These are phyloP conservation scores for Quercus phellos DNA, from an alignment of 331 rosid species.

Conservation along the genomic window DNA sequence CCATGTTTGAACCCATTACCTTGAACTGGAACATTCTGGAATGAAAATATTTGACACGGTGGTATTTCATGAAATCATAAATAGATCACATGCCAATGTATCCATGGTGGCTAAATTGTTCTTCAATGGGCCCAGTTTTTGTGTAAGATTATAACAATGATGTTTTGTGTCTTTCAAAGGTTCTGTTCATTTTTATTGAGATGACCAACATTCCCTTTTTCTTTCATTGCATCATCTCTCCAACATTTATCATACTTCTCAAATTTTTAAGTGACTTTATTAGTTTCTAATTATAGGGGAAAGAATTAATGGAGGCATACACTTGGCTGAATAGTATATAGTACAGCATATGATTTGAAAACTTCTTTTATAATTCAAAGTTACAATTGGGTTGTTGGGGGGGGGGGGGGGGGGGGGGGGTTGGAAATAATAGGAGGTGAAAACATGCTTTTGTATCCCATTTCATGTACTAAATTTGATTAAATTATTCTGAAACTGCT, in stretches of 20 bases:
- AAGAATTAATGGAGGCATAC: neutral
- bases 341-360: neutral
- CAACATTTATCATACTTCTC: neutral
- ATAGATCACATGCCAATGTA: neutral
- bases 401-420: no score
- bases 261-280: neutral
- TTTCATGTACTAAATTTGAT: neutral
- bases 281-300: neutral
- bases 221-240: neutral
- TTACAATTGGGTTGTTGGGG: no score
- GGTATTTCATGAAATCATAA: neutral
- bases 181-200: neutral
- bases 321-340: neutral
- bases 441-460: neutral
- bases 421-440: no score
- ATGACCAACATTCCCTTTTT: neutral
- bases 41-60: neutral
- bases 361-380: no score
- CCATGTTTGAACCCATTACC: neutral
- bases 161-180: neutral
- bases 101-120: neutral
- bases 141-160: neutral
- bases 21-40: neutral
- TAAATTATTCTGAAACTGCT: neutral
- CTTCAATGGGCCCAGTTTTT: neutral